phyloP scores from a whole-genome alignment of 2,329 filamentous ascomycete species.

The Colletotrichum sp. region DNA sequence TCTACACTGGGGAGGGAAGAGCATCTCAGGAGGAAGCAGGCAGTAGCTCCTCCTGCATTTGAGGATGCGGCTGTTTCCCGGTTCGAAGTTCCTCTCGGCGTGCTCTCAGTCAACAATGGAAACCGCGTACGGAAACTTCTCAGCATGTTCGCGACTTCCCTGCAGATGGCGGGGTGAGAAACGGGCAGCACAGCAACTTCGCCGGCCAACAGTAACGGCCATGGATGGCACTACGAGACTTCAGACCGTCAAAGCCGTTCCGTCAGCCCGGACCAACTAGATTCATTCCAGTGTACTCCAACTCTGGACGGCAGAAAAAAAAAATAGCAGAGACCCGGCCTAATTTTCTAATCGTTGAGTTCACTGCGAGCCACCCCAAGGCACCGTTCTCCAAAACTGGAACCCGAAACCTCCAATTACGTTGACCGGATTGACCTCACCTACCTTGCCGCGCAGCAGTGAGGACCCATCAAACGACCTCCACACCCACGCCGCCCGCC shows the following conservation, averaged over 20 bases:
- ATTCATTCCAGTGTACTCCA: slow-evolving; percentile 13
- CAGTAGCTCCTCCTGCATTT: neutral
- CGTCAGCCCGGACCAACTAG: slow-evolving; percentile 17
- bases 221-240: neutral
- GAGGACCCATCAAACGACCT: slow-evolving; percentile 17
- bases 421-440: slow-evolving; percentile 18
- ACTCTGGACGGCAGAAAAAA: neutral
- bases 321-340: slow-evolving; percentile 5
- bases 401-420: slow-evolving; percentile 17
- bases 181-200: neutral
- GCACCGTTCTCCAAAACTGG: slow-evolving; percentile 15
- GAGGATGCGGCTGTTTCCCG: neutral
- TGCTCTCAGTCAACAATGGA: neutral
- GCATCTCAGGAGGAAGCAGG: neutral
- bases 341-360: slow-evolving; percentile 22
- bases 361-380: neutral
- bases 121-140: neutral
- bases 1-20: neutral
- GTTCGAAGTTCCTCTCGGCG: neutral
- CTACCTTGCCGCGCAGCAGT: slow-evolving; percentile 9
- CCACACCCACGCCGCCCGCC: slow-evolving; percentile 17
- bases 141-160: neutral
- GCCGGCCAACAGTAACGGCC: neutral
- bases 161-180: neutral
- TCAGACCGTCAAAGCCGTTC: neutral